These are phyloP conservation scores for Cercophora scortea DNA, from an alignment of 495 filamentous ascomycete species.

Conservation along the genomic window DNA sequence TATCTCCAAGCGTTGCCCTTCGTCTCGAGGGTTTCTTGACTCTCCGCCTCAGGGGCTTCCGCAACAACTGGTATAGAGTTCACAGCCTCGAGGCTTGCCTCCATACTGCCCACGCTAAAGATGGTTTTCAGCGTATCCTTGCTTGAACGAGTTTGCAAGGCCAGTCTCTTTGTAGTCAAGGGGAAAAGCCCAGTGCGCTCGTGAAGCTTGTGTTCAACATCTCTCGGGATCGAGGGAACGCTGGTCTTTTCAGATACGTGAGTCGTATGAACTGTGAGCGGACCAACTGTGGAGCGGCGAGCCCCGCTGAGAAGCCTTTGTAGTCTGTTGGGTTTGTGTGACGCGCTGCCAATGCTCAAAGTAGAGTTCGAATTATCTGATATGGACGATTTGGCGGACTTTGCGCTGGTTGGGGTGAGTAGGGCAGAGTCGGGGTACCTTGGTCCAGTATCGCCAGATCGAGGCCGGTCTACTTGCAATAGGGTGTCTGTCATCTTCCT, in stretches of 20 bases:
- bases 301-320: constrained; percentile 32
- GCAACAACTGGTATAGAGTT: constrained; percentile 6
- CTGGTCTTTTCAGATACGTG: constrained; percentile 19
- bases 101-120: constrained; percentile 31
- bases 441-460: constrained; percentile 1
- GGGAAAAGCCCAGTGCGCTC: constrained; percentile 21
- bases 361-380: constrained; percentile 21
- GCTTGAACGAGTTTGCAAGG: constrained; percentile 23
- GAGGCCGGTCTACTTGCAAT: constrained; percentile 1
- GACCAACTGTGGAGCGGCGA: constrained; percentile 13
- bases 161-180: constrained; percentile 24
- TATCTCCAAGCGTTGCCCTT: constrained; percentile 19
- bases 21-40: constrained; percentile 2
- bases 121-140: constrained; percentile 35
- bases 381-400: constrained; percentile 15
- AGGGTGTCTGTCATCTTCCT: constrained; percentile 1
- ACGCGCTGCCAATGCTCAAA: constrained; percentile 24
- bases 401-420: constrained; percentile 18
- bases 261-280: constrained; percentile 21
- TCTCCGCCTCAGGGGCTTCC: constrained; percentile 3
- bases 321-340: constrained; percentile 29
- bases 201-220: constrained; percentile 27
- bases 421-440: constrained; percentile 13
- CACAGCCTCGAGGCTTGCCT: constrained; percentile 20
- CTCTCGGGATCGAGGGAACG: constrained; percentile 24